Evolutionary conservation across 1,139 yeast genomes (phyloP), one percentile per base, ranked within the genome.

Genomic region (Blastobotrys arbuscula): DNA sequence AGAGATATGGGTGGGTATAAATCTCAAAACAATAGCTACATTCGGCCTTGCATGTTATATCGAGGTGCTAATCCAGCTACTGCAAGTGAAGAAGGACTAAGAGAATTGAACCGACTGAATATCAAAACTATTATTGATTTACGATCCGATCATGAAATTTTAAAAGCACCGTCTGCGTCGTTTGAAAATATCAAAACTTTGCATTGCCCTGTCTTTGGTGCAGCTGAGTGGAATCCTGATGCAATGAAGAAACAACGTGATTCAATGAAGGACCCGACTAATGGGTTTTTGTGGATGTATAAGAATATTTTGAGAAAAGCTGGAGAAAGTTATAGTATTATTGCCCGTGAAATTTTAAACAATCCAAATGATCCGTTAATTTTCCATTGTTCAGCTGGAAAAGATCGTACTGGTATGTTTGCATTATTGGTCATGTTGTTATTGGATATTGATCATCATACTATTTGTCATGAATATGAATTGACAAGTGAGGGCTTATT

Each of bases 371-470:
- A 70, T 15, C 77, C 80, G 2, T 69, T 85, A 53, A 67, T 84
- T 7, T 79, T 81, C 64, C 92, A 85, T 61, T 86, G 95, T 64
- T 78, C 89, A 2, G 94, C 92, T 1, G 96, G 96, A 2, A 86
- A 86, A 62, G 96, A 88, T 61, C 74, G 95, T 44, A 86, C 96
- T 0, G 95, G 96, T 0, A 71, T 86, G 16, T 63, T 84, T 54
- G 77, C 81, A 2, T 84, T 86, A 79, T 65, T 87, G 49, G 68
- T 86, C 1, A 70, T 86, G 41, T 66, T 79, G 21, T 65, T 85
- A 21, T 70, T 77, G 9, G 89, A 86, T 0, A 85, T 86, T 6
- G 86, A 82, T 52, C 71, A 72, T 18, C 77, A 79, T 55, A 78
- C 80, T 2, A 74, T 87, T 39, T 81, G 88, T 3, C 76, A 79